Evolutionary conservation across 352 stramenopile species (phyloP).

Genomic region (Phytophthora idaei): DNA sequence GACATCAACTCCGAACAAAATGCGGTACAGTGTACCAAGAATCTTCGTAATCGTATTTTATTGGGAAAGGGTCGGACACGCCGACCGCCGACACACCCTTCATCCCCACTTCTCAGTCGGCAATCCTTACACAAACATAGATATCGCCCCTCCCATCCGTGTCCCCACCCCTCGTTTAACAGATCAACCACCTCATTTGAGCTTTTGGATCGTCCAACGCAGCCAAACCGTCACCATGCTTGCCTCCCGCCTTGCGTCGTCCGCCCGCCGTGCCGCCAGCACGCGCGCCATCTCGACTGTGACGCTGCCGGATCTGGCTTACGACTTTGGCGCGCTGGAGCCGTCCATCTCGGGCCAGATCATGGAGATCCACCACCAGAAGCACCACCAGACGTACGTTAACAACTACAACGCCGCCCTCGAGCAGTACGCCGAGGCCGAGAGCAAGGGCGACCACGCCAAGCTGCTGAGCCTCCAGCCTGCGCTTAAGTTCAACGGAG

Average conservation of each 20-base stretch:
- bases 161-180: constrained; percentile 30
- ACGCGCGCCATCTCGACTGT: constrained; percentile 68
- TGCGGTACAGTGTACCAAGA: constrained; percentile 4
- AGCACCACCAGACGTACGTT: constrained; percentile 97
- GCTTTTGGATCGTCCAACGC: constrained; percentile 33
- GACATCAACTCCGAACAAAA: constrained; percentile 9
- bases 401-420: constrained; percentile 95
- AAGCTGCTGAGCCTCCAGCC: constrained; percentile 91
- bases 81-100: neutral
- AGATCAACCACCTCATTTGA: constrained; percentile 20
- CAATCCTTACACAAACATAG: constrained; percentile 10
- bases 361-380: constrained; percentile 96
- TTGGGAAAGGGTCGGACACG: constrained; percentile 23
- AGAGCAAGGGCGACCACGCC: constrained; percentile 87
- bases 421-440: constrained; percentile 94
- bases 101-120: neutral
- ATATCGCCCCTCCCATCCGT: constrained; percentile 23
- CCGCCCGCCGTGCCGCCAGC: constrained; percentile 16
- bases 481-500: constrained; percentile 98
- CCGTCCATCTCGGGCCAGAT: constrained; percentile 90
- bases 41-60: constrained; percentile 23
- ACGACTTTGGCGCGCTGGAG: constrained; percentile 89
- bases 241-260: constrained; percentile 23
- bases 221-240: constrained; percentile 21
- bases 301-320: constrained; percentile 83